Evolutionary conservation across 2,329 filamentous ascomycete species (phyloP), one percentile per base, ranked within the genome.

Genomic region (Mycosphaerella sp.): DNA sequence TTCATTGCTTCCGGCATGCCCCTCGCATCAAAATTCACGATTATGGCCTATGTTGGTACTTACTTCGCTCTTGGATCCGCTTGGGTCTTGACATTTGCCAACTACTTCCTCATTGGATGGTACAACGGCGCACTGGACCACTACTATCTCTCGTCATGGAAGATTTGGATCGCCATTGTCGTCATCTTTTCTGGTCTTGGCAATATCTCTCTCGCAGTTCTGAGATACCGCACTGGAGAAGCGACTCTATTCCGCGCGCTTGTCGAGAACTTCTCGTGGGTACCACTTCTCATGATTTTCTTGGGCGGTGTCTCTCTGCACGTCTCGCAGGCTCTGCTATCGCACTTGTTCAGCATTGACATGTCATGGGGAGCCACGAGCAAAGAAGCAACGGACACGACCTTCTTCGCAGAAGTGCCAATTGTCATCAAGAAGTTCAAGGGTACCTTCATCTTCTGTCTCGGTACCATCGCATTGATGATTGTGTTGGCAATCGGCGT

Each of bases 101-200:
- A 89, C 71, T 89, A 88, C 72, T 87, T 89, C 69, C 70, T 86
- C 37, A 79, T 85, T 58, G 86, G 86, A 53, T 89, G 84, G 83
- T 85, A 79, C 71, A 87, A 86, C 64, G 85, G 83, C 42, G 84
- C 84, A 66, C 77, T 90, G 16, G 86, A 90, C 69, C 84, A 87
- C 69, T 89, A 86, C 75, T 89, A 89, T 66, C 75, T 88, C 60
- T 84, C 88, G 70, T 85, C 81, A 16, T 89, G 85, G 83, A 78
- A 85, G 70, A 81, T 89, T 41, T 89, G 85, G 83, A 86, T 89
- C 71, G 84, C 84, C 60, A 87, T 89, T 68, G 81, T 89, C 67
- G 79, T 88, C 60, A 82, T 89, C 56, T 89, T 89, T 73, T 86
- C 85, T 59, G 84, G 81, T 28, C 79, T 87, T 37, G 86, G 86